phyloP scores from a whole-genome alignment of 805 yeast species.

The Candida lessepsii region DNA sequence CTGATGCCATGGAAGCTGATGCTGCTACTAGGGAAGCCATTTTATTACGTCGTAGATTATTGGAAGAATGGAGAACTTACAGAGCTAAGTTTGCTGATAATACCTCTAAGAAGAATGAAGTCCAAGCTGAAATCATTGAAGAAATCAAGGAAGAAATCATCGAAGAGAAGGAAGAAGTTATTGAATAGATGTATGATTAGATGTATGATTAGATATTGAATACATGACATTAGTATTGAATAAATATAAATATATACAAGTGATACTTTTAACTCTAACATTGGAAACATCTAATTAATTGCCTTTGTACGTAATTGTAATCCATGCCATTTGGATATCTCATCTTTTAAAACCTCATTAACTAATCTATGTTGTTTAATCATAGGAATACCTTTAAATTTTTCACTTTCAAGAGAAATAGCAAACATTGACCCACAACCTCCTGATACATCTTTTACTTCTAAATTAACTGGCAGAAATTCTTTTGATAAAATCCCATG shows the following conservation, averaged over 20 bases:
- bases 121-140: slow-evolving; percentile 57
- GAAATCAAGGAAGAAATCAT: slow-evolving; percentile 75
- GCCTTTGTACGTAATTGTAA: slow-evolving; percentile 74
- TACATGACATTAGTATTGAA: slow-evolving; percentile 2
- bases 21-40: slow-evolving; percentile 89
- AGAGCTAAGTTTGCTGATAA: slow-evolving; percentile 46
- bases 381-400: slow-evolving; percentile 79
- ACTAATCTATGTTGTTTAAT: slow-evolving; percentile 92
- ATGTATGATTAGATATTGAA: too few relatives aligned
- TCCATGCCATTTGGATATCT: slow-evolving; percentile 93
- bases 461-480: slow-evolving; percentile 59
- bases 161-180: slow-evolving; percentile 69
- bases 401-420: slow-evolving; percentile 66
- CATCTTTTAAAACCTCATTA: slow-evolving; percentile 76
- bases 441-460: slow-evolving; percentile 79
- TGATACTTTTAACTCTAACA: too few relatives aligned
- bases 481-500: slow-evolving; percentile 52
- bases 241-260: background rate
- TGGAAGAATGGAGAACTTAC: slow-evolving; percentile 85
- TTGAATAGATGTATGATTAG: slow-evolving; percentile 46
- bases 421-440: slow-evolving; percentile 99
- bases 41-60: slow-evolving; percentile 73
- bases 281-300: slow-evolving; percentile 3
- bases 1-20: slow-evolving; percentile 93
- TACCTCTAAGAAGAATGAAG: slow-evolving; percentile 43